phyloP scores from a whole-genome alignment of 2,329 filamentous ascomycete genomes.

The Neonectria hederae region DNA sequence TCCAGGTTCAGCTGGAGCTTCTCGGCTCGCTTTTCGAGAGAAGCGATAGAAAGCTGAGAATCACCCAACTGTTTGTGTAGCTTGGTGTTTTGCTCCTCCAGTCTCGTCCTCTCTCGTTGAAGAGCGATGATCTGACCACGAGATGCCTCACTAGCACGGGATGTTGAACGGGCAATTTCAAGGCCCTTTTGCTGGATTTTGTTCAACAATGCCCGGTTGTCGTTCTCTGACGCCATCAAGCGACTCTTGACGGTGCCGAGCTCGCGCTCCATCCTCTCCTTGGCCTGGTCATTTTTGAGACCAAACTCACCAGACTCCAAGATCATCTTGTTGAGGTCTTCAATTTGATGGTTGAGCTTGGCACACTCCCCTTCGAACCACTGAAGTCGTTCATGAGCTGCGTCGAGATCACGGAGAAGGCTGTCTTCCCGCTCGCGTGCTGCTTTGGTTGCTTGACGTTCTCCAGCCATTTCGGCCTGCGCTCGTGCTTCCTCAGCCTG shows the following conservation, averaged over 20 bases:
- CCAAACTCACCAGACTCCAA: slow-evolving; percentile 90
- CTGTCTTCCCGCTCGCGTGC: slow-evolving; percentile 83
- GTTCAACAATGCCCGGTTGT: slow-evolving; percentile 93
- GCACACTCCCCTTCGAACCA: slow-evolving; percentile 83
- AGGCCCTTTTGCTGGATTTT: slow-evolving; percentile 98
- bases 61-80: slow-evolving; percentile 88
- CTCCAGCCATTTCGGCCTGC: slow-evolving; percentile 81
- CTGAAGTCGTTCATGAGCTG: slow-evolving; percentile 77
- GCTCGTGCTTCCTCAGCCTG: slow-evolving; percentile 86
- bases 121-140: slow-evolving; percentile 79
- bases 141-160: slow-evolving; percentile 84
- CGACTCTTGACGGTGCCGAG: slow-evolving; percentile 90
- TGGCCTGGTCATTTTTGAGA: slow-evolving; percentile 89
- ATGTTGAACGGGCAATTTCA: slow-evolving; percentile 91
- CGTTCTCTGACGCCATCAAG: slow-evolving; percentile 91
- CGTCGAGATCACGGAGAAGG: slow-evolving; percentile 81
- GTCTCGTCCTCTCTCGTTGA: slow-evolving; percentile 82
- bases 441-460: slow-evolving; percentile 79
- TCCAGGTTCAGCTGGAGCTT: slow-evolving; percentile 89
- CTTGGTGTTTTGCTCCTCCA: slow-evolving; percentile 84
- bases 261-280: slow-evolving; percentile 91
- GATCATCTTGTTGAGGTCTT: slow-evolving; percentile 87
- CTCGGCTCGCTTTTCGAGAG: slow-evolving; percentile 92
- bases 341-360: slow-evolving; percentile 80
- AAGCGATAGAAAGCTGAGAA: slow-evolving; percentile 81